These are phyloP conservation scores for Calonectria montana DNA, from an alignment of 2,329 filamentous ascomycete genomes.

Conservation along the genomic window DNA sequence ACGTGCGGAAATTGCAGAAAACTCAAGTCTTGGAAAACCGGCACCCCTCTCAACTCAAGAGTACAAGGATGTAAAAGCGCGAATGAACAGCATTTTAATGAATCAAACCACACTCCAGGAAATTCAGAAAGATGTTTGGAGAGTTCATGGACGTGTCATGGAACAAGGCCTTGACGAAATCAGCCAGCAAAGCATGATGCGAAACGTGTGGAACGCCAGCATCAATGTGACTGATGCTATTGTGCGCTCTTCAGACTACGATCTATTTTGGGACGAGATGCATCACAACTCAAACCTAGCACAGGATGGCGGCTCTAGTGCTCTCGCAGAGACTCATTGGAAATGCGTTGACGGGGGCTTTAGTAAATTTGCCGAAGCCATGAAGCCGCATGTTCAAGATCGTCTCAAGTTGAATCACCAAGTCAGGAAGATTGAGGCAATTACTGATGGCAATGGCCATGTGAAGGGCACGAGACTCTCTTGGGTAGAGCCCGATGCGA, in stretches of 20 bases:
- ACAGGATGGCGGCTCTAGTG: slow-evolving; percentile 12
- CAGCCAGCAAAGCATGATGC: background rate
- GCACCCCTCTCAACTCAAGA: background rate
- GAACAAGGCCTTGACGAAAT: background rate
- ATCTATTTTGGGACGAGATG: slow-evolving; percentile 30
- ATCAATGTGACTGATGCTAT: background rate
- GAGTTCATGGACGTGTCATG: background rate
- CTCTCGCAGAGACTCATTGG: slow-evolving; percentile 23
- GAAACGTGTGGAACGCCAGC: background rate
- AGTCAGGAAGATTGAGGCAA: background rate
- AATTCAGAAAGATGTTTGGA: background rate
- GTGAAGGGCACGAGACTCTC: background rate
- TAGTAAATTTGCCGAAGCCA: slow-evolving; percentile 59
- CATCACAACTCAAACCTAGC: slow-evolving; percentile 27
- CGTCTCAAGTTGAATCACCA: background rate
- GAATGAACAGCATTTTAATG: background rate
- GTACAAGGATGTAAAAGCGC: background rate
- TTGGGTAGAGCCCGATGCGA: background rate
- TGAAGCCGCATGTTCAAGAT: background rate
- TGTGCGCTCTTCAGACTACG: slow-evolving; percentile 38
- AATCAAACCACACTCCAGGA: background rate
- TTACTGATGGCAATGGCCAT: background rate
- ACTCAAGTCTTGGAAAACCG: background rate
- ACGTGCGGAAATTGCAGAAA: background rate
- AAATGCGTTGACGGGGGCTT: slow-evolving; percentile 22